phyloP scores from a whole-genome alignment of 2,329 filamentous ascomycete genomes.

The Colletotrichum sp. region DNA sequence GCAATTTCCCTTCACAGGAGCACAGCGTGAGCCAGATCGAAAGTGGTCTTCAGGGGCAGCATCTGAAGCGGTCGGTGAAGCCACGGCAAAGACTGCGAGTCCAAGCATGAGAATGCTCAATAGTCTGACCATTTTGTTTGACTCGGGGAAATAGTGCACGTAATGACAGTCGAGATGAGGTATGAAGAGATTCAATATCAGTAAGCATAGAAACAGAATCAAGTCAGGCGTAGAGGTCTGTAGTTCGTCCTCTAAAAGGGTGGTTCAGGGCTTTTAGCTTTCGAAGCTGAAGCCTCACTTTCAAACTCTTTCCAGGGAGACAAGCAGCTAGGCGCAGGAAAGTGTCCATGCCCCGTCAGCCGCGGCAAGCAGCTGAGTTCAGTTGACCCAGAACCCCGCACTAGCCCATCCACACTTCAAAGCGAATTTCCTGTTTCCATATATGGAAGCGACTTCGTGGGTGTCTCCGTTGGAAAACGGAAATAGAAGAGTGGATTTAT shows the following conservation, averaged over 20 bases:
- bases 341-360: background rate
- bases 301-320: background rate
- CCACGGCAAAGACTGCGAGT: background rate
- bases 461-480: background rate
- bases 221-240: background rate
- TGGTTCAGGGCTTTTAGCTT: background rate
- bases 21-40: background rate
- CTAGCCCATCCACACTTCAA: background rate
- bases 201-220: background rate
- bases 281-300: background rate
- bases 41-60: background rate
- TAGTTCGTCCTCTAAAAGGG: background rate
- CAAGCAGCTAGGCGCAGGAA: background rate
- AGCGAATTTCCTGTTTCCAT: background rate
- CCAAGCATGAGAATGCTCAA: background rate
- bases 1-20: background rate
- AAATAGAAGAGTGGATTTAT: background rate
- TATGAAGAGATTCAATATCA: background rate
- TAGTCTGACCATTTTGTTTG: background rate
- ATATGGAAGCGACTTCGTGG: background rate
- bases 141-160: background rate
- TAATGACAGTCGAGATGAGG: background rate
- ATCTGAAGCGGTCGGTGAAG: background rate
- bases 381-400: background rate
- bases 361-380: background rate